Percentiles rank a stretch among this genome's conserved stretches.
phyloP scores from a whole-genome alignment of 1,284 basidiomycete genomes.

The Irpex sp. region DNA sequence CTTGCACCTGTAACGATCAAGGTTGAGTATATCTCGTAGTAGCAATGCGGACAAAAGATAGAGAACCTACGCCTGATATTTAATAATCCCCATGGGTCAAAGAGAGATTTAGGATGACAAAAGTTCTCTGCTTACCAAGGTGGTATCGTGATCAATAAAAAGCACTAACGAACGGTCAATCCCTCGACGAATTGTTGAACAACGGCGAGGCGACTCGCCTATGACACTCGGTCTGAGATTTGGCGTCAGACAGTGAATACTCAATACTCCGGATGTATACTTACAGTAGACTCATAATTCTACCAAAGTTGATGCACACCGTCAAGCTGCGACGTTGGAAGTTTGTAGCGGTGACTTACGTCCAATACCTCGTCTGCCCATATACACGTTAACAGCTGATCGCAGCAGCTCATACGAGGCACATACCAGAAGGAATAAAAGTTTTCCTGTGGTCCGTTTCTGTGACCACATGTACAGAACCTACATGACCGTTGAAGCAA shows the following conservation, averaged over 20 bases:
- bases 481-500: neutral
- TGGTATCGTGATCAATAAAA: neutral
- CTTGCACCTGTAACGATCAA: constrained; percentile 6
- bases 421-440: constrained; percentile 2
- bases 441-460: neutral
- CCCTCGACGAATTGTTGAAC: no score
- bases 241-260: neutral
- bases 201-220: neutral
- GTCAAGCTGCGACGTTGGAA: no score
- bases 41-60: neutral
- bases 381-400: neutral
- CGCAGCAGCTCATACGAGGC: neutral
- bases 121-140: neutral
- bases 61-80: constrained; percentile 1
- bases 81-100: neutral
- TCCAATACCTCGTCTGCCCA: constrained; percentile 1
- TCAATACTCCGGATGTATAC: neutral
- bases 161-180: neutral
- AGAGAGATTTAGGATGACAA: neutral
- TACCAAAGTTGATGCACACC: neutral
- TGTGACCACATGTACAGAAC: constrained; percentile 2
- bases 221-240: constrained; percentile 2
- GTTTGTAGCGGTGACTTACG: neutral
- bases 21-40: neutral
- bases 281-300: constrained; percentile 4